A percentile compares a stretch with the other conserved stretches of the same genome.
phyloP scores from a whole-genome alignment of 2,329 filamentous ascomycete species.

The Phyllosticta ampelicida region DNA sequence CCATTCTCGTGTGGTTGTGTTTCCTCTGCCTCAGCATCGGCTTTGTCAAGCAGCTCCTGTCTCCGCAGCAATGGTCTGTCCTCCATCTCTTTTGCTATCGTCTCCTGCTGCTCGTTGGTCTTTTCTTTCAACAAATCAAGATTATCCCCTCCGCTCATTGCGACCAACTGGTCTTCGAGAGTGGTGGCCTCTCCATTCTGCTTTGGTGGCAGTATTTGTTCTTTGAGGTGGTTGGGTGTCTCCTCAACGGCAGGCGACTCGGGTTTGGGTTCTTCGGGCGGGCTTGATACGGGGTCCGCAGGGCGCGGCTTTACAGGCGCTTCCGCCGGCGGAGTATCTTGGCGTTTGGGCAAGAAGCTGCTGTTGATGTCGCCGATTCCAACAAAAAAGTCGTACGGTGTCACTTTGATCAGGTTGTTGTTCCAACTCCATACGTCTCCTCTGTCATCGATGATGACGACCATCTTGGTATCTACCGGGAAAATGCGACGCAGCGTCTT shows the following conservation, averaged over 20 bases:
- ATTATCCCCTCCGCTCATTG: constrained; percentile 62
- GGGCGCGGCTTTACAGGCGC: constrained; percentile 2
- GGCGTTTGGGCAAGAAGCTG: constrained; percentile 78
- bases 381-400: constrained; percentile 94
- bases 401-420: constrained; percentile 86
- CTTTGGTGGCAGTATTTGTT: constrained; percentile 11
- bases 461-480: constrained; percentile 96
- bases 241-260: background rate
- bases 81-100: constrained; percentile 76
- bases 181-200: constrained; percentile 44
- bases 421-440: constrained; percentile 95
- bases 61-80: constrained; percentile 84
- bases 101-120: constrained; percentile 74
- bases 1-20: constrained; percentile 35
- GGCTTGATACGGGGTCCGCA: background rate
- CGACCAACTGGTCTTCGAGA: constrained; percentile 63
- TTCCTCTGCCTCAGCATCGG: constrained; percentile 54
- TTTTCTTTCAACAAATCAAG: constrained; percentile 60
- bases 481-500: constrained; percentile 89
- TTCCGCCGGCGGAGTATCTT: constrained; percentile 19
- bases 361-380: constrained; percentile 98
- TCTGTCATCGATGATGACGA: constrained; percentile 95
- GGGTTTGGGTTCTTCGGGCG: background rate
- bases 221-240: constrained; percentile 6
- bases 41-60: constrained; percentile 82